phyloP scores from a whole-genome alignment of 345 rosid species.

The Eucalyptus coolabah region DNA sequence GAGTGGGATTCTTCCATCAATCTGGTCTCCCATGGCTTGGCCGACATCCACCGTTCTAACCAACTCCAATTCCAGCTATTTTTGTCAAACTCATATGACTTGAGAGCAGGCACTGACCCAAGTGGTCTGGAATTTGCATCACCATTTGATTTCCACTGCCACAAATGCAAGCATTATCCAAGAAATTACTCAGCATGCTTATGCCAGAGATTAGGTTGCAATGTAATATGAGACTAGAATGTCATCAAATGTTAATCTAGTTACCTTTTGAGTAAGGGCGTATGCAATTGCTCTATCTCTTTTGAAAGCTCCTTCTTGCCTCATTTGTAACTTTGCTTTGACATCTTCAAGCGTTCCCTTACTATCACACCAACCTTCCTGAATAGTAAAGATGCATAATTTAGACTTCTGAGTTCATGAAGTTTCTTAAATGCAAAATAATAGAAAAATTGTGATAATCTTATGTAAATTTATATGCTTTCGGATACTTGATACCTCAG shows the following conservation, averaged over 20 bases:
- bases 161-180: neutral
- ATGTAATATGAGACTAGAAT: neutral
- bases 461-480: neutral
- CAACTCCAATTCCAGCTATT: constrained; percentile 96
- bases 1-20: constrained; percentile 49
- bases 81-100: constrained; percentile 57
- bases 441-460: neutral
- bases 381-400: neutral
- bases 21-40: constrained; percentile 92
- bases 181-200: neutral
- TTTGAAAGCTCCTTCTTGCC: constrained; percentile 88
- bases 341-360: constrained; percentile 80
- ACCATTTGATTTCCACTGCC: constrained; percentile 73
- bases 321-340: constrained; percentile 59
- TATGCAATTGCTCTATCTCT: constrained; percentile 94
- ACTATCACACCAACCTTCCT: constrained; percentile 97
- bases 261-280: constrained; percentile 81
- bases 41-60: constrained; percentile 99
- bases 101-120: constrained; percentile 16
- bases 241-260: neutral
- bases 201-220: neutral
- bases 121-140: constrained; percentile 13
- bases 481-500: constrained; percentile 37
- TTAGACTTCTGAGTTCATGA: neutral
- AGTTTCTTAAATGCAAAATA: neutral